Conservation (phyloP, 129 eudicot genomes). For the Tagetes erecta region DNA sequence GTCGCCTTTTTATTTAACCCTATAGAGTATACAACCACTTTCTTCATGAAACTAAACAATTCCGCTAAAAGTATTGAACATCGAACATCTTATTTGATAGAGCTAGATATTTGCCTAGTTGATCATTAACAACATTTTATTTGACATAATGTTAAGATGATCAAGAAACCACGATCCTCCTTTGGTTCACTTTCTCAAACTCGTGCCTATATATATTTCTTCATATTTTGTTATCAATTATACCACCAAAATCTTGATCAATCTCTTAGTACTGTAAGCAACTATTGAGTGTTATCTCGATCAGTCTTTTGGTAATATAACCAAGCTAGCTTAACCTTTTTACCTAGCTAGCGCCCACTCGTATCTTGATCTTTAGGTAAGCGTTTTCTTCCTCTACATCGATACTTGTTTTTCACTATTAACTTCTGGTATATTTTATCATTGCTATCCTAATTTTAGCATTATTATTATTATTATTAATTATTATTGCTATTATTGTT, state of each 20-base stretch:
- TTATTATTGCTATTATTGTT: too few relatives aligned
- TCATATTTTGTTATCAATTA: not conserved
- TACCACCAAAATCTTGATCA: not conserved
- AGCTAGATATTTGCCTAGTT: not conserved
- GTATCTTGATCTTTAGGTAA: not conserved
- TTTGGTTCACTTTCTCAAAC: not conserved
- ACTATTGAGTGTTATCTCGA: not conserved
- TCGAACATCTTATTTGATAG: not conserved
- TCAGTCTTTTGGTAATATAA: not conserved
- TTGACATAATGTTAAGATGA: conserved; percentile 12
- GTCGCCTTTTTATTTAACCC: too few relatives aligned
- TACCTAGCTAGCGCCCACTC: too few relatives aligned
- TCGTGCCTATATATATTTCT: not conserved
- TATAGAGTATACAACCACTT: too few relatives aligned
- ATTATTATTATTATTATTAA: too few relatives aligned
- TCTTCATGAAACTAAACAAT: too few relatives aligned
- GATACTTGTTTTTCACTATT: too few relatives aligned
- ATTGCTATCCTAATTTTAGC: not conserved
- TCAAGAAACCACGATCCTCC: not conserved
- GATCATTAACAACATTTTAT: conserved; percentile 10
- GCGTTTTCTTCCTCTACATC: not conserved
- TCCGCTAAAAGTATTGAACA: too few relatives aligned
- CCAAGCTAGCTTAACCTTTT: not conserved
- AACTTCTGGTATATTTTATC: not conserved
- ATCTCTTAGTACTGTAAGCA: not conserved